These are phyloP conservation scores for Malassezia sp. DNA, from an alignment of 1,284 basidiomycete species.

Conservation along the genomic window DNA sequence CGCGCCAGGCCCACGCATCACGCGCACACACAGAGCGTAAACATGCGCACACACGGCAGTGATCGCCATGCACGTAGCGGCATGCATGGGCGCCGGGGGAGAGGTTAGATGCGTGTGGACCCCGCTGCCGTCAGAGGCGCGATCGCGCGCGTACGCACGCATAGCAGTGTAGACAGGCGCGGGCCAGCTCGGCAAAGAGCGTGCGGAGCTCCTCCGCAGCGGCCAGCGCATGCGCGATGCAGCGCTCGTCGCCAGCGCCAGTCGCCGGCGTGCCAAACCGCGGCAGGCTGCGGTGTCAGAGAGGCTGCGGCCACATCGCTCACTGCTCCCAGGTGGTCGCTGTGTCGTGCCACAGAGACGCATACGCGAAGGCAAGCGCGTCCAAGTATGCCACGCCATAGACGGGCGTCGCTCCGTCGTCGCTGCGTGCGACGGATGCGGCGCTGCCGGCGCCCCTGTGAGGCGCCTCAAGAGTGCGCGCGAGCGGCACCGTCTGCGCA, in stretches of 20 bases:
- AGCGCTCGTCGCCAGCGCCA: background rate
- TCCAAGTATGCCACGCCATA: background rate
- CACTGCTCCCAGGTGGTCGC: background rate
- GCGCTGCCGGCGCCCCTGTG: no score
- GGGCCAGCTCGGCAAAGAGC: background rate
- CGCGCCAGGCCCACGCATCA: no score
- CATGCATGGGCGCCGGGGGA: slow-evolving; percentile 15
- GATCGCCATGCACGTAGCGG: slow-evolving; percentile 5
- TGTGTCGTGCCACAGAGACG: slow-evolving; percentile 4
- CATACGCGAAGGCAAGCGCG: slow-evolving; percentile 4
- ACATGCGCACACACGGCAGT: slow-evolving; percentile 8
- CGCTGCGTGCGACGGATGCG: background rate
- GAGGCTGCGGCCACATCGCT: background rate
- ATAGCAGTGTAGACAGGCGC: background rate
- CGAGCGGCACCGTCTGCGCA: slow-evolving; percentile 1
- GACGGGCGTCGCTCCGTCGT: background rate
- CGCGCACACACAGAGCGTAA: background rate
- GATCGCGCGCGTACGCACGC: slow-evolving; percentile 5
- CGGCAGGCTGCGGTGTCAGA: slow-evolving; percentile 9
- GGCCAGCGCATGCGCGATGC: background rate
- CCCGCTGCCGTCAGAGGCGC: background rate
- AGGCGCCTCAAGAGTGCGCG: background rate
- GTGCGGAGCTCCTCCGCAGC: background rate
- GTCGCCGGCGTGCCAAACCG: slow-evolving; percentile 3
- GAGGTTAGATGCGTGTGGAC: slow-evolving; percentile 8